Conservation (phyloP, 2,329 filamentous ascomycete genomes). For the Myriosclerotinia curreyana region DNA sequence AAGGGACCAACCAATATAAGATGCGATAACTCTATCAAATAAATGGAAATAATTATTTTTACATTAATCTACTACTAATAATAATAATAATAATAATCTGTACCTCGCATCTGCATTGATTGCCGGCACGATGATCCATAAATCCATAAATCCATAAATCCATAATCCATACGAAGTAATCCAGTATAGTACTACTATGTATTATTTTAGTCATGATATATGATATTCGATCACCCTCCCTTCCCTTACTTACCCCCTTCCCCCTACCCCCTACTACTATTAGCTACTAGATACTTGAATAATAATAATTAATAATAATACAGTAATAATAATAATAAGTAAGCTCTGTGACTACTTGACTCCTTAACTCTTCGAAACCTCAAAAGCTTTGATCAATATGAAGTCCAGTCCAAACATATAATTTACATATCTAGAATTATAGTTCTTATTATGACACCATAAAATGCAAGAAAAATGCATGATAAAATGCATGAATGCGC, state of each 20-base stretch:
- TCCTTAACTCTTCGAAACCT: not conserved
- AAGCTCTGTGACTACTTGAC: too few species aligned
- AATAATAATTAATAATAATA: too few species aligned
- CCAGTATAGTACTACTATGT: too few species aligned
- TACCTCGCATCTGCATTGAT: constrained; percentile 29
- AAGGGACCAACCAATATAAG: constrained; percentile 20
- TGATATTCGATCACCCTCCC: too few species aligned
- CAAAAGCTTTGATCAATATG: constrained; percentile 5
- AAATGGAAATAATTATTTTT: constrained; percentile 21
- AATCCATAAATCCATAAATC: too few species aligned
- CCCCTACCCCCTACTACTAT: too few species aligned
- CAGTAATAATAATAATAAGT: too few species aligned
- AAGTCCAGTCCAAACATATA: not conserved
- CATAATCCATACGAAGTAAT: too few species aligned
- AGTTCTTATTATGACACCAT: constrained; percentile 20
- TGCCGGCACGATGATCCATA: constrained; percentile 22
- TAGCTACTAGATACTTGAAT: too few species aligned
- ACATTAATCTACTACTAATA: constrained; percentile 26
- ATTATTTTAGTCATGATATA: too few species aligned
- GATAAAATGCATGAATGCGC: constrained; percentile 11
- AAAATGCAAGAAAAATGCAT: constrained; percentile 2
- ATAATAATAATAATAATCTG: too few species aligned
- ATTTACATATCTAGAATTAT: not conserved
- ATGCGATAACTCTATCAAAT: constrained; percentile 11
- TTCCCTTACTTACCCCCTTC: too few species aligned